Evolutionary conservation across 208 protist genomes (phyloP).

Genomic region (Leishmania braziliensis): DNA sequence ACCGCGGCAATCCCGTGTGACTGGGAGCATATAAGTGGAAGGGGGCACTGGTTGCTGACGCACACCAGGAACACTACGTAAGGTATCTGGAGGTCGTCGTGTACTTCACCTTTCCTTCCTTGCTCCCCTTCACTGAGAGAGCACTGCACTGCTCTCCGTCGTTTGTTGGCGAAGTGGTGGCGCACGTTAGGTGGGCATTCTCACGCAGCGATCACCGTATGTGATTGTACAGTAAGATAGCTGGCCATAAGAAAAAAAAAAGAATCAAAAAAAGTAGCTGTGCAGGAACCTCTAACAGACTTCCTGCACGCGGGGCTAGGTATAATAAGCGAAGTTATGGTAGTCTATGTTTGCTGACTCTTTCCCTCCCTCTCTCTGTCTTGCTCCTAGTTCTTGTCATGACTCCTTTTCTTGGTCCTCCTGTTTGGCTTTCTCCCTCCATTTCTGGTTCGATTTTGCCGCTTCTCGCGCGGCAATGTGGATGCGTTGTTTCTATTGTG

Average conservation of each 20-base stretch:
- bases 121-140: background rate
- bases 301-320: background rate
- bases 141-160: background rate
- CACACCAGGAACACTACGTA: background rate
- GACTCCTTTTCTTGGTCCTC: background rate
- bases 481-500: background rate
- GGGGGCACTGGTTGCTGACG: background rate
- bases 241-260: background rate
- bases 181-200: background rate
- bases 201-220: background rate
- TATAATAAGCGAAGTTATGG: background rate
- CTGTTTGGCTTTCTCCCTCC: background rate
- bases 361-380: background rate
- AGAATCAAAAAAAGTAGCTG: background rate
- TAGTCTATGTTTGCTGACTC: background rate
- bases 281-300: background rate
- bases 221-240: background rate
- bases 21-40: background rate
- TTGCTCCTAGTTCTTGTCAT: background rate
- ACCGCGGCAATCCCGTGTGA: background rate
- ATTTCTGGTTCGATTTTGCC: slow-evolving; percentile 1
- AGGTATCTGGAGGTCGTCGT: background rate
- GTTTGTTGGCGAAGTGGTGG: background rate
- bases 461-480: background rate
- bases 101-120: no score